phyloP scores from a whole-genome alignment of 805 yeast genomes.

The Suhomyces canberraensis region DNA sequence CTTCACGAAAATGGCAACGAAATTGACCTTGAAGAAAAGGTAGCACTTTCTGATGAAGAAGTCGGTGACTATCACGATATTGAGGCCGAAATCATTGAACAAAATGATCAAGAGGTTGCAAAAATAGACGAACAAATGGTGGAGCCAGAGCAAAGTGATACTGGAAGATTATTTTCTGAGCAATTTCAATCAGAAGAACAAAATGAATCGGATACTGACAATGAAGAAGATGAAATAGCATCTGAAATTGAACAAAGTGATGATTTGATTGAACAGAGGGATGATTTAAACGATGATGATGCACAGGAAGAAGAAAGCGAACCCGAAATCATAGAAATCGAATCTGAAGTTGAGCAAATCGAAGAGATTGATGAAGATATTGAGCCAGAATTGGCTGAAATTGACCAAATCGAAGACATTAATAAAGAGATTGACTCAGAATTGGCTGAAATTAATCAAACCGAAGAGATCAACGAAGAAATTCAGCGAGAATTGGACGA shows the following conservation, averaged over 20 bases:
- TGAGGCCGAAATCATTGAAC: no score
- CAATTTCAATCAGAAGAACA: no score
- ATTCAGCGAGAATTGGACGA: neutral
- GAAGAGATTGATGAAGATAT: neutral
- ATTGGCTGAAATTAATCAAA: no score
- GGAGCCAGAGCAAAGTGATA: no score
- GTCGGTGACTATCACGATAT: no score
- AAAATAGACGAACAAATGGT: no score
- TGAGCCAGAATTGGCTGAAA: neutral
- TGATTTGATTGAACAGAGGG: neutral
- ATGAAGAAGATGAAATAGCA: neutral
- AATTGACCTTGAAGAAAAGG: no score
- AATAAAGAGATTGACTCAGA: neutral
- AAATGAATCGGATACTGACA: neutral
- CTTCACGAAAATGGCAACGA: no score
- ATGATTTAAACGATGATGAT: neutral
- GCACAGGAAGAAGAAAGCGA: neutral
- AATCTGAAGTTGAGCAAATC: neutral
- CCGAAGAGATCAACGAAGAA: neutral
- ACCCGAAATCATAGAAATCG: neutral
- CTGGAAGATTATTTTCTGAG: no score
- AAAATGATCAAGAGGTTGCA: no score
- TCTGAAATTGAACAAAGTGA: neutral
- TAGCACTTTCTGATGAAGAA: no score
- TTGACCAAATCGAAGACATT: neutral